Conservation (phyloP, 805 yeast genomes). For the Wickerhamiella shivajii region DNA sequence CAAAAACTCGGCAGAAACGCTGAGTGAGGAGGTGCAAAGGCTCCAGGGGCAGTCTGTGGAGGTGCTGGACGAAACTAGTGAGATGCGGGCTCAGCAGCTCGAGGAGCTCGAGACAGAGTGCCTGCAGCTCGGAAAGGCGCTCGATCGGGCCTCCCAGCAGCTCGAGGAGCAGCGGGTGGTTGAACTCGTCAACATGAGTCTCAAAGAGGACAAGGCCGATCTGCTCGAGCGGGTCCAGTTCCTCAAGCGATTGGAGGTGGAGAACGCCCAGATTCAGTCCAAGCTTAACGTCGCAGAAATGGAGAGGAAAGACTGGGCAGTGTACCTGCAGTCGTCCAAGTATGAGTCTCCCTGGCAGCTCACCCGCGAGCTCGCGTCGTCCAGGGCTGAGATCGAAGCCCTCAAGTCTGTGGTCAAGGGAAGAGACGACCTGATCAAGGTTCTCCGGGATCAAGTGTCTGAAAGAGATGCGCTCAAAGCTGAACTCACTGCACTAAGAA, state of each 20-base stretch:
- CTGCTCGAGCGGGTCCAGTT: not conserved
- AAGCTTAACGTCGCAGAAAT: not conserved
- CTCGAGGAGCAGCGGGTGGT: conserved; percentile 4
- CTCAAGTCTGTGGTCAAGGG: not conserved
- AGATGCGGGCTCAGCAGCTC: not conserved
- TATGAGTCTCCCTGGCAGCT: not conserved
- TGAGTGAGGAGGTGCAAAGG: not conserved
- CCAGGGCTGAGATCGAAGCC: not conserved
- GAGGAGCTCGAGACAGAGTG: not conserved
- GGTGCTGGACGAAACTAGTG: conserved; percentile 87
- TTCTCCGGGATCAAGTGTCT: not conserved
- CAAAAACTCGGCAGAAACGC: not conserved
- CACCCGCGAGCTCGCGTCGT: conserved; percentile 1
- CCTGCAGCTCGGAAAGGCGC: conserved; percentile 1
- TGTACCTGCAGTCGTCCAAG: not conserved
- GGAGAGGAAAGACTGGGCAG: conserved; percentile 1
- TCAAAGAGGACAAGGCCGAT: conserved; percentile 1
- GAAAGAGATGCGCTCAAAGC: not conserved
- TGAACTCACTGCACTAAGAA: not conserved
- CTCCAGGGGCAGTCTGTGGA: not conserved
- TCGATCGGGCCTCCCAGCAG: not conserved
- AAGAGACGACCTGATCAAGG: not conserved
- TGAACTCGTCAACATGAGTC: conserved; percentile 5
- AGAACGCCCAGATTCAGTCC: not conserved
- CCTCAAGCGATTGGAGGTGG: not conserved